Evolutionary conservation across 2,329 filamentous ascomycete species (phyloP).

Genomic region (Elsinoe ampelina): DNA sequence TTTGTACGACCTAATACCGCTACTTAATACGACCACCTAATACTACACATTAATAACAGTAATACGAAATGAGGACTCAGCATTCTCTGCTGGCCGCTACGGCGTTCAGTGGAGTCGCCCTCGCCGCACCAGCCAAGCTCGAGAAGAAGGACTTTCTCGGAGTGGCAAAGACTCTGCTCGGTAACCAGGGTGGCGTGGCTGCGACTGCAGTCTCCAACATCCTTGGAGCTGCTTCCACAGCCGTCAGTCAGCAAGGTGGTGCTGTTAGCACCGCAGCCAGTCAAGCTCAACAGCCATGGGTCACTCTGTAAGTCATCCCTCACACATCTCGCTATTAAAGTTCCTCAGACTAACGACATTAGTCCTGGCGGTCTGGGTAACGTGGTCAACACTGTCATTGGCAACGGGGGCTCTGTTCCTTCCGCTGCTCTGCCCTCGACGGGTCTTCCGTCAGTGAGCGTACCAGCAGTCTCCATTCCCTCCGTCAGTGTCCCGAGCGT

Average conservation of each 20-base stretch:
- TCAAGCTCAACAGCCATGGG: constrained; percentile 7
- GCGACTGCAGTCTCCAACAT: not conserved
- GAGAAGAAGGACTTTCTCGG: constrained; percentile 6
- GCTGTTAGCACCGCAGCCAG: not conserved
- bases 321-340: not conserved
- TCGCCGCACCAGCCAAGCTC: not conserved
- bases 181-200: not conserved
- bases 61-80: constrained; percentile 6
- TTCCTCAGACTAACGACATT: not conserved
- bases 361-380: not conserved
- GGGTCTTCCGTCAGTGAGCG: not conserved
- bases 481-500: not conserved
- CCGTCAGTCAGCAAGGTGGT: not conserved
- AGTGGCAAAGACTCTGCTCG: not conserved
- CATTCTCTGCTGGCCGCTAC: constrained; percentile 1
- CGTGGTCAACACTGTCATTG: constrained; percentile 3
- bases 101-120: not conserved
- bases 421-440: not conserved
- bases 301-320: not conserved
- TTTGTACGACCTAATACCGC: not conserved
- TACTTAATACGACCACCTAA: not conserved
- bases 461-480: not conserved
- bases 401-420: not conserved
- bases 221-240: not conserved
- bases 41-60: not conserved